Base-by-base conservation (phyloP, 768 basidiomycete genomes). In the Aureoboletus auriporus region DNA sequence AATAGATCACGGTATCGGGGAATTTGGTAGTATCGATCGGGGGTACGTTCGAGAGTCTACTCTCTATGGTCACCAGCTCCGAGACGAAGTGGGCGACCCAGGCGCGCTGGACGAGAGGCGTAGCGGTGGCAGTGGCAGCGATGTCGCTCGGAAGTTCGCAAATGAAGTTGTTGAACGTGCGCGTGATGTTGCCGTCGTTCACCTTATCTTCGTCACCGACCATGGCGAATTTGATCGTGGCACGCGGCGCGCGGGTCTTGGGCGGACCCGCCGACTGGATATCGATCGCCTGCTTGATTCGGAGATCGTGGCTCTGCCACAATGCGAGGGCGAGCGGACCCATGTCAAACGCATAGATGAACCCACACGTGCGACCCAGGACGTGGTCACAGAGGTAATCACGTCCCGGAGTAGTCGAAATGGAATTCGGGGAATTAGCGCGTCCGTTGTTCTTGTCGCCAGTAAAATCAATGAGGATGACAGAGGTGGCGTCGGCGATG, bases 211-310 rank as follows among this genome's bases (percentile, higher is more conserved):
- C 28, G 28, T 54, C 42, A 6, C 23, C 31, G 10, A 36, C 42
- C 11, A 33, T 39, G 2, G 61, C 65, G 6, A 54, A 3, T 9
- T 52, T 39, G 39, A 67, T 50, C 2, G 57, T 61, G 8, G 36
- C 51, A n/a, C 20, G 47, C 2, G 63, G 63, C 13, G 47, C 52
- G 5, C 65, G 65, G 38, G 46, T 55, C 33, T 0, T 28, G 3
- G 49, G 6, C 3, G 58, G 17, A 33, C 54, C 47, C 0, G 54
- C 63, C 3, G 54, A 58, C 44, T 69, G 65, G 2, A 67, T 12
- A 10, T 67, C 67, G 30, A 67, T 61, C 23, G 65, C 65, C 26
- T 69, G 66, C 46, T 51, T 57, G 50, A 69, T 67, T n/a, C 67
- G 67, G 44, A 69, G 65, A 55, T 56, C 50, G 38, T 57, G 61